Evolutionary conservation across 1,139 yeast genomes (phyloP), one percentile per base, ranked within the genome.

Genomic region (Pichia norvegensis): DNA sequence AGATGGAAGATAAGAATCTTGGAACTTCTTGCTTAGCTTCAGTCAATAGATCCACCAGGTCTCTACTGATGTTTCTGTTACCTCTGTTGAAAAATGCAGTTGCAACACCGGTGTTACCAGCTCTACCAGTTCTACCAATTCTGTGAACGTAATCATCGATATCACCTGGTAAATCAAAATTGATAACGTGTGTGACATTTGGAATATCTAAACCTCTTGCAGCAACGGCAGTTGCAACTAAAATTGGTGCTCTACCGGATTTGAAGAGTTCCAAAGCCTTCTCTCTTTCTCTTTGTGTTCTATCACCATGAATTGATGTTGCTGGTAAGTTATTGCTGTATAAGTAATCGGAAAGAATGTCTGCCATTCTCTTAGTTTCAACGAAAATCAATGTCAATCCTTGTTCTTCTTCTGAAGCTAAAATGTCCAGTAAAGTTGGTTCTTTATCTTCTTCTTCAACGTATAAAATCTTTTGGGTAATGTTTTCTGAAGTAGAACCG

Each of bases 111-210:
- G 85, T 81, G 74, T 92, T 92, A 78, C 98, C 98, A 62, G 98
- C 98, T 81, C 98, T 95, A 71, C 98, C 98, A 62, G 98, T 92
- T 83, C 98, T 94, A 78, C 98, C 98, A 66, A 92, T 92, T 76
- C 98, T 86, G 74, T 92, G 98, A 54, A 92, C 98, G 66, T 92
- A 92, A 70, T 92, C 98, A 69, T 92, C 98, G 63, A 90, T 85
- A 69, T 92, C 97, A 65, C 86, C 76, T 65, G 98, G 98, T 67
- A 92, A 77, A 67, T 92, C 98, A 67, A 83, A 92, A 78, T 92
- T 92, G 70, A 92, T 85, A 63, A 92, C 98, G 67, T 90, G 97
- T 40, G 95, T 84, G 59, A 92, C 98, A 67, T 92, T 92, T 67
- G 98, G 97, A 75, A 92, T 92, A 80, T 92, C 98, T 67, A 92